Base-by-base conservation (phyloP, 768 basidiomycete genomes). In the Gymnopilus dilepis region DNA sequence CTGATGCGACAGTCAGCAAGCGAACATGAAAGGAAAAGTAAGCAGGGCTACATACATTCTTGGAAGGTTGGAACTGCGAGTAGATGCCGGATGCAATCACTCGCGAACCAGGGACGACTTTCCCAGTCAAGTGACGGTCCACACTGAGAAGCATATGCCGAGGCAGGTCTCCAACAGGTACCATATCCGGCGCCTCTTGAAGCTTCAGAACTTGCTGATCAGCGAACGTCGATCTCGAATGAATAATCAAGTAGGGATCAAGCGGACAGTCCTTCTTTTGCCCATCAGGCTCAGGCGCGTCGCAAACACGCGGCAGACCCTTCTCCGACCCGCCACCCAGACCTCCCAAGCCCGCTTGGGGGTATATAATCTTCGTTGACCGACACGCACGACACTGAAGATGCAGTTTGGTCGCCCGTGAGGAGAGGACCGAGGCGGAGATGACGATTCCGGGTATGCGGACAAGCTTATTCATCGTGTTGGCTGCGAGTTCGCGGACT, bases 111-210 rank as follows among this genome's bases (percentile, higher is more conserved):
- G 97, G 97, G 9, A 98, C 92, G 9, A 98, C 96, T 70, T 89
- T 89, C 0, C 94, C 95, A 0, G 96, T 94, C 56, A 99, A 80
- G 70, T 95, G 89, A 73, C 97, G 82, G 73, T 99, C 97, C 4
- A 87, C 88, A 28, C 93, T 96, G 24, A 99, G 80, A 53, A 97
- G 83, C 84, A 99, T 95, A 72, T 99, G 97, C 51, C 96, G 79
- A 8, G 97, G 97, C 41, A 99, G 80, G 72, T 99, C 97, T 82
- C 97, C 97, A 24, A 99, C 96, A 0, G 97, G 97, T 1, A 99
- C 97, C 94, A 98, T 97, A 74, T 99, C 97, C 0, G 97, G 97
- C 17, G 97, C 96, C 75, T 99, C 97, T 75, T 99, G 97, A 12
- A 99, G 84, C 73, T 99, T 99, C 67, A 99, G 83, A 11, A 87